phyloP scores from a whole-genome alignment of 225 moss, liverwort and hornwort genomes.

The Thuidium tamariscinum region DNA sequence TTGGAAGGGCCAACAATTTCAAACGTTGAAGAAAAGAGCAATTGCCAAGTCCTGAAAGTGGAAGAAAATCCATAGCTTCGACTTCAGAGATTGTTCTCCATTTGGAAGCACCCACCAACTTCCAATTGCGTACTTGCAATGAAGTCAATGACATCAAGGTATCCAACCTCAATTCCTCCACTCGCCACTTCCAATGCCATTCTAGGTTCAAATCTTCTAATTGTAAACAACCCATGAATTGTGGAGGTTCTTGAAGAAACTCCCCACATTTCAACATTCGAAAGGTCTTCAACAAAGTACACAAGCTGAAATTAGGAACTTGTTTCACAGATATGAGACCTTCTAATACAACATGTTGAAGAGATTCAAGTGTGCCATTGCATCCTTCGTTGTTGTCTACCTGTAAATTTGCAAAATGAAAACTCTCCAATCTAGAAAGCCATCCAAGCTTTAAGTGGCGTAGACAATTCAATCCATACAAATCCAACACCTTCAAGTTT shows the following conservation, averaged over 20 bases:
- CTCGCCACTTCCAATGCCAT: not conserved
- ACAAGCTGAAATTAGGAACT: not conserved
- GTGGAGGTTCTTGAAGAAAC: not conserved
- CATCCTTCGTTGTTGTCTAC: fast-evolving
- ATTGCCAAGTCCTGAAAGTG: not conserved
- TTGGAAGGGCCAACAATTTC: fast-evolving
- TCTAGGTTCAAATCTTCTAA: not conserved
- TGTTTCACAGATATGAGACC: not conserved
- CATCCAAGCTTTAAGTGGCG: not conserved
- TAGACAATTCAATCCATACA: not conserved
- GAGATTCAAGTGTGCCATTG: not conserved
- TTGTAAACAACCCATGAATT: not conserved
- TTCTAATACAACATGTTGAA: not conserved
- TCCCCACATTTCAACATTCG: not conserved
- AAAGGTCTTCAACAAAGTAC: not conserved
- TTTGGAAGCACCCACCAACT: fast-evolving
- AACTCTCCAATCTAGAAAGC: fast-evolving
- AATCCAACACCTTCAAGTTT: not conserved
- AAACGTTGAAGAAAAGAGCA: fast-evolving
- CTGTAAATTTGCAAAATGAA: not conserved
- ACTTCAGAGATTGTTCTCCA: fast-evolving
- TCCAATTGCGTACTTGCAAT: not conserved
- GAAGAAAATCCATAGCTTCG: fast-evolving
- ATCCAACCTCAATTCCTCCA: not conserved
- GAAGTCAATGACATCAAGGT: not conserved